Percentiles rank a stretch among this genome's conserved stretches.
These are phyloP conservation scores for Dendrocalamus latiflorus DNA, from an alignment of 202 grass and related monocot species.

Conservation along the genomic window DNA sequence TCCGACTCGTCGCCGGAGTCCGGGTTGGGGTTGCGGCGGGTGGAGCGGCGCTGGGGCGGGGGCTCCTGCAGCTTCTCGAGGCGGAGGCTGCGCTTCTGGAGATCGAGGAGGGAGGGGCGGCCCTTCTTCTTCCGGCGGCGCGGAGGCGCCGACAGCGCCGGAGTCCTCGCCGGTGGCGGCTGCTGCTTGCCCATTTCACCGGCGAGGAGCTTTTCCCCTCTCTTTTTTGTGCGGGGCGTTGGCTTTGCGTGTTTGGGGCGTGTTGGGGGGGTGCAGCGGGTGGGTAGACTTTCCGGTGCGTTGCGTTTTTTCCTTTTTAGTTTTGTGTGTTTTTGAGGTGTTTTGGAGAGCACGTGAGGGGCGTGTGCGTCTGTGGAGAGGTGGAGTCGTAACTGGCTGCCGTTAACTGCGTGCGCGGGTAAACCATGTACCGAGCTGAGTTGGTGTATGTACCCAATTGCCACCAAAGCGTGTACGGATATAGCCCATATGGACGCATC, in stretches of 20 bases:
- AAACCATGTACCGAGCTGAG: not conserved
- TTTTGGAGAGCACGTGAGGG: slow-evolving; percentile 25
- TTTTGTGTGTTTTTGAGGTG: not conserved
- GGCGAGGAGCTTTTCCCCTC: not conserved
- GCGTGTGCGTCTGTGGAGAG: not conserved
- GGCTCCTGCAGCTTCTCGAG: slow-evolving; percentile 39
- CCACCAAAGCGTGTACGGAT: not conserved
- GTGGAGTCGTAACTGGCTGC: not conserved
- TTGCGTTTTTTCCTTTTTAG: not conserved
- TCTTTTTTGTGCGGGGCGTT: slow-evolving; percentile 6
- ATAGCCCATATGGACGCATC: not conserved
- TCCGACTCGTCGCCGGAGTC: slow-evolving; percentile 44
- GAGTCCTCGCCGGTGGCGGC: slow-evolving; percentile 57
- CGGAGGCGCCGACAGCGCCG: slow-evolving; percentile 67
- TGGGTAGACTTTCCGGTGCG: slow-evolving; percentile 41
- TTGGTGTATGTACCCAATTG: not conserved
- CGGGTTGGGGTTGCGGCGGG: slow-evolving; percentile 31
- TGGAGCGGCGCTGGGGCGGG: slow-evolving; percentile 29
- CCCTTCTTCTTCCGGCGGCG: slow-evolving; percentile 48
- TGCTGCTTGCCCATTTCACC: slow-evolving; percentile 70
- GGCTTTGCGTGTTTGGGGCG: slow-evolving; percentile 37
- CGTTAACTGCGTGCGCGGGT: not conserved
- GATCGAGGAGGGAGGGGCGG: slow-evolving; percentile 57
- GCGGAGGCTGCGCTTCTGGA: slow-evolving; percentile 59
- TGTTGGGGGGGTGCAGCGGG: not conserved